Conservation (phyloP, 2,329 filamentous ascomycete genomes). For the Sordariomycetes sp. region DNA sequence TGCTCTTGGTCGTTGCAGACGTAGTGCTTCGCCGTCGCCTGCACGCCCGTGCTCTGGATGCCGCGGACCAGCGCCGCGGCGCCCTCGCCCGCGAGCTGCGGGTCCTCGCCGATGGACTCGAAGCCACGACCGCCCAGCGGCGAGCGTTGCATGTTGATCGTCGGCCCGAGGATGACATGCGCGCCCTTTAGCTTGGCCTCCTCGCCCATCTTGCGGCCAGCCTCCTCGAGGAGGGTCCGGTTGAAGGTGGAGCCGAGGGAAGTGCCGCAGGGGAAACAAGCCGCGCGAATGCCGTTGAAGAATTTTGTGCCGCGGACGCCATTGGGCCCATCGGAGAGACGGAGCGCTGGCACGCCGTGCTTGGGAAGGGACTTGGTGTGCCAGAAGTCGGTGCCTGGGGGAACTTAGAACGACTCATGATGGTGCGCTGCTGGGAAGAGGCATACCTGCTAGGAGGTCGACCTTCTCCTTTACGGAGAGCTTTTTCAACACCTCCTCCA, state of each 20-base stretch:
- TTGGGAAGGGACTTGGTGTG: constrained; percentile 48
- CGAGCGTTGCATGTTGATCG: constrained; percentile 48
- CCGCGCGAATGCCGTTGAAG: constrained; percentile 48
- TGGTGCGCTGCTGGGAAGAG: not conserved
- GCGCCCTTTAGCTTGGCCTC: constrained; percentile 43
- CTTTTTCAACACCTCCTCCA: constrained; percentile 39
- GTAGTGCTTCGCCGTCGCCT: constrained; percentile 47
- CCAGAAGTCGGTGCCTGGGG: constrained; percentile 52
- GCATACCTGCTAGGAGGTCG: constrained; percentile 34
- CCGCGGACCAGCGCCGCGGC: constrained; percentile 39
- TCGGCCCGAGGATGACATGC: constrained; percentile 45
- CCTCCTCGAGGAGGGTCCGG: constrained; percentile 32
- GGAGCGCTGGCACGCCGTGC: constrained; percentile 49
- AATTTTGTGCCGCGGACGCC: constrained; percentile 55
- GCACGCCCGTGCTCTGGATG: constrained; percentile 41
- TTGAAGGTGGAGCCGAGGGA: constrained; percentile 46
- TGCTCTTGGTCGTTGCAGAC: constrained; percentile 50
- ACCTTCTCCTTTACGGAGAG: constrained; percentile 38
- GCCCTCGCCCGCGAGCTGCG: constrained; percentile 39
- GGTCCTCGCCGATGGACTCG: constrained; percentile 45
- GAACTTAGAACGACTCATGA: not conserved
- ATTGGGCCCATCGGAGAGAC: constrained; percentile 57
- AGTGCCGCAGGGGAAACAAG: constrained; percentile 48
- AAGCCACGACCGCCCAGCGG: constrained; percentile 48
- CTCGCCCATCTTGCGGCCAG: constrained; percentile 35